Base-by-base conservation (phyloP, 495 filamentous ascomycete species). In the Acidiella bohemica region DNA sequence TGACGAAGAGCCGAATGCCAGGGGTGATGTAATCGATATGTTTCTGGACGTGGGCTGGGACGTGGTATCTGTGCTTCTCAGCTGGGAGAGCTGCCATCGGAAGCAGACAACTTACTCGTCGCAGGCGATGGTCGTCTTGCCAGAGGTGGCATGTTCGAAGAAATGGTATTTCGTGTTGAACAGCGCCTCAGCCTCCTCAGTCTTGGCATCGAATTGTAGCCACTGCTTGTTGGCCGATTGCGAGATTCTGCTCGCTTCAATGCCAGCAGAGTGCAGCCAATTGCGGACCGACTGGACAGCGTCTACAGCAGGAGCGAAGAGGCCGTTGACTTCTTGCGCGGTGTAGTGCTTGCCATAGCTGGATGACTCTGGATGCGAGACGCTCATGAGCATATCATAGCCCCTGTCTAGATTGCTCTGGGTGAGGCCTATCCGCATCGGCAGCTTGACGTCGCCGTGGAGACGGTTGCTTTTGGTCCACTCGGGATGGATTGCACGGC, bases 221-320 rank as follows among this genome's bases (percentile, higher is more conserved):
- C 47, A 53, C 21, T 53, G 50, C 41, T 53, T 50, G 31, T 53
- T 53, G 36, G 23, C 34, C 13, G 35, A 41, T 14, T 53, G 46
- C 2, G 41, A 33, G 36, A 46, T 29, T 11, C 48, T 23, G 5
- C 33, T 21, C 9, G 31, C 11, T 21, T 14, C 25, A 14, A 51
- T 40, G 16, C 48, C 48, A 26, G 36, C 34, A n/a, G 40, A 26
- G 8, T 43, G 6, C n/a, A n/a, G n/a, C n/a, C n/a, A n/a, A n/a
- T n/a, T n/a, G n/a, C 36, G 32, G 4, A 49, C 46, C 4, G 46
- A 26, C 16, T 49, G 9, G 8, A 40, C 33, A 7, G 41, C 40
- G 14, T 48, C 45, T 20, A 19, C 21, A 19, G 10, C 8, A 88
- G 96, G 68, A 95, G 96, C 54, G 88, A 97, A 52, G 19, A 41